Evolutionary conservation across 495 filamentous ascomycete genomes (phyloP).

Genomic region (Bryoglossum gracile): DNA sequence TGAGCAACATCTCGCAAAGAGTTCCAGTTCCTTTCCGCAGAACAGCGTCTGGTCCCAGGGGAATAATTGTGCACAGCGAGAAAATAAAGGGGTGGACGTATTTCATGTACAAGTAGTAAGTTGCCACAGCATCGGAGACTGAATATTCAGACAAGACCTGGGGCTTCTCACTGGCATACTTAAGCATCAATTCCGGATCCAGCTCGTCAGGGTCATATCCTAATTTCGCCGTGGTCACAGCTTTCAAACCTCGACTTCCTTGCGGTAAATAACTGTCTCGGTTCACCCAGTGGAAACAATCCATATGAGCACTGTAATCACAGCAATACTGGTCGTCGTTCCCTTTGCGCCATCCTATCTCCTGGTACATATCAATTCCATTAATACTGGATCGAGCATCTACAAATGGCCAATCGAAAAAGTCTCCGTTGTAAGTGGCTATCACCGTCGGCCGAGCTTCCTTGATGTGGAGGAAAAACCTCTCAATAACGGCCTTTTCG

Average conservation of each 20-base stretch:
- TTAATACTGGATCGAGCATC: constrained; percentile 85
- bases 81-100: constrained; percentile 99
- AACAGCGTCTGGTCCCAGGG: constrained; percentile 85
- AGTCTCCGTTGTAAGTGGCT: constrained; percentile 99
- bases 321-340: constrained; percentile 93
- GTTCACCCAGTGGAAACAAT: constrained; percentile 98
- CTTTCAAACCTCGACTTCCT: constrained; percentile 94
- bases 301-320: constrained; percentile 95
- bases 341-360: constrained; percentile 94
- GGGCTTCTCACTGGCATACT: constrained; percentile 83
- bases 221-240: constrained; percentile 93
- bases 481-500: constrained; percentile 77
- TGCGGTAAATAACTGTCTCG: constrained; percentile 97
- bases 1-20: constrained; percentile 95
- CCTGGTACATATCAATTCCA: constrained; percentile 99
- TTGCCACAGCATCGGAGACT: constrained; percentile 97
- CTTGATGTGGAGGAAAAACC: constrained; percentile 95
- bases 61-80: constrained; percentile 94
- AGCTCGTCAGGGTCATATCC: constrained; percentile 98
- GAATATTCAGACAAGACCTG: constrained; percentile 97
- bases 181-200: constrained; percentile 96
- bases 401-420: constrained; percentile 99
- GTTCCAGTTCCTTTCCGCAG: constrained; percentile 95
- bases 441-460: constrained; percentile 92
- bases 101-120: constrained; percentile 99